Evolutionary conservation across 1,284 basidiomycete species (phyloP), one percentile per base, ranked within the genome.

Genomic region (Termitomyces sp.): DNA sequence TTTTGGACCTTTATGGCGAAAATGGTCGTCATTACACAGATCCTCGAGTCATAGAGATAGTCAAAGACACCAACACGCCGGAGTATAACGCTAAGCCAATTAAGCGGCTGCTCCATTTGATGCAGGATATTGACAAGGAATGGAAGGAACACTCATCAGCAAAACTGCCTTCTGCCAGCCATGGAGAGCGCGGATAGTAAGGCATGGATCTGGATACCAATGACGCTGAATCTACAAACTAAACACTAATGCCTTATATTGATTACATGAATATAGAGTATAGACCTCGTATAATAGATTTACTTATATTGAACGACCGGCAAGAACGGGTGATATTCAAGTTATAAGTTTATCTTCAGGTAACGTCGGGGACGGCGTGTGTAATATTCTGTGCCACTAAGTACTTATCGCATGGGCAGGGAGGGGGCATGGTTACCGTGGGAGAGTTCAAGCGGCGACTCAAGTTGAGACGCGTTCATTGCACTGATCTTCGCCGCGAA

Each of bases 1-100:
- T 87, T 31, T 65, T 83, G 41, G 61, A 62, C 18, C 64, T 78
- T 50, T 88, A 88, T 59, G 86, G 86, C 2, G 72, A 75, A 31
- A 66, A 73, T 9, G 84, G 84, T 6, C 65, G 64, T 26, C 72
- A 76, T 42, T 69, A 64, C 48, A 72, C 77, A 62, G 78, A 86
- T 58, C 57, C 70, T 37, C 68, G 73, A 19, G 77, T 84, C 18
- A 60, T 77, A 13, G 72, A 70, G 21, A 74, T 83, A 68, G 66
- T 81, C 46, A 66, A 77, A 18, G 78, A 82, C 58, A 65, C 64
- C 7, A 64, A 58, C 3, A 62, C 59, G 40, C 74, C 75, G 7
- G 62, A 55, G 14, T 65, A 68, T 49, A 73, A 66, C 46, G 62
- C 67, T 9, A 77, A 80, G 54, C 67, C 75, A n/a, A 70, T 74